Percentiles rank a stretch among this genome's conserved stretches.
Evolutionary conservation across 345 rosid genomes (phyloP).

Genomic region (Sonneratia caseolaris): DNA sequence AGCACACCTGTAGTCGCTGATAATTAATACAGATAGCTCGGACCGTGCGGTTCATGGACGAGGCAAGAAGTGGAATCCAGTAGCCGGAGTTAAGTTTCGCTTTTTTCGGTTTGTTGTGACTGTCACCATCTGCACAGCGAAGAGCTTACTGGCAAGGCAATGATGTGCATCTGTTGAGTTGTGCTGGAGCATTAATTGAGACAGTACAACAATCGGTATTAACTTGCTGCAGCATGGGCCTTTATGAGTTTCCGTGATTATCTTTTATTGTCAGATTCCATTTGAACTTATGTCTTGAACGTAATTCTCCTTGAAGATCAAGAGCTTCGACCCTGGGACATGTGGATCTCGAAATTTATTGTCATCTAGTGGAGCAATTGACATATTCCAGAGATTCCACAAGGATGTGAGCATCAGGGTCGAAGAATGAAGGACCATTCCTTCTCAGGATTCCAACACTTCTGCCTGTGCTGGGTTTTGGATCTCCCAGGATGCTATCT

Average conservation of each 20-base stretch:
- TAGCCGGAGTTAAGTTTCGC: background rate
- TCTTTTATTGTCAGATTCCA: background rate
- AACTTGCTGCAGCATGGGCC: background rate
- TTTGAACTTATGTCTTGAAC: no score
- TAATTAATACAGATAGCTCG: background rate
- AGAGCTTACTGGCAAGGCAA: constrained; percentile 1
- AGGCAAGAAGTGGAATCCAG: background rate
- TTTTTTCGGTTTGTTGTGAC: background rate
- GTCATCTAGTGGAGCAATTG: no score
- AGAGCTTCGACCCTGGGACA: no score
- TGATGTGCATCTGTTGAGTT: constrained; percentile 3
- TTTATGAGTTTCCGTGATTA: background rate
- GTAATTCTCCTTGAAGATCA: no score
- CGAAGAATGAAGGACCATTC: background rate
- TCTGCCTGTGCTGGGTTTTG: background rate
- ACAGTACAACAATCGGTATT: background rate
- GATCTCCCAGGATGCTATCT: no score
- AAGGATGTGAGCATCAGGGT: no score
- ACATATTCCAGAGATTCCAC: no score
- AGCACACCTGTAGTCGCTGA: background rate
- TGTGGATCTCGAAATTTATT: no score
- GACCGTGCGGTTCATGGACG: background rate
- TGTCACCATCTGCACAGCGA: constrained; percentile 1
- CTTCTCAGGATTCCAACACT: background rate
- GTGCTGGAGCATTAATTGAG: background rate